Percentiles rank a stretch among this genome's conserved stretches.
phyloP scores from a whole-genome alignment of 139 green algal genomes.

The Chlamydomonas applanata region DNA sequence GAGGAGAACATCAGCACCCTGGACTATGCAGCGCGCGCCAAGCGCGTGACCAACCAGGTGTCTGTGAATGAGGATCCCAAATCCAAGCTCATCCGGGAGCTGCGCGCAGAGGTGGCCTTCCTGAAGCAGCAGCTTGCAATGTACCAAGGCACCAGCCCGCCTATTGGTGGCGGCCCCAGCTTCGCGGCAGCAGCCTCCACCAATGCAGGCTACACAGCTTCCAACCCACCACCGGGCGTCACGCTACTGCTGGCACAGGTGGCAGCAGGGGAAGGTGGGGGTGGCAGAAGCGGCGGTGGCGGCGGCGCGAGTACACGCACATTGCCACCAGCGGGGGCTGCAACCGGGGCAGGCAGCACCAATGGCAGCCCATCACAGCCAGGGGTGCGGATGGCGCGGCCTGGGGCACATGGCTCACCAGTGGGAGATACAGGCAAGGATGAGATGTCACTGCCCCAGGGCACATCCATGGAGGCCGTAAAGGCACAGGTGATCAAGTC shows the following conservation, averaged over 20 bases:
- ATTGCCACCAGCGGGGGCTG: too few species aligned
- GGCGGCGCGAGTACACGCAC: too few species aligned
- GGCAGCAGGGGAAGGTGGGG: neutral
- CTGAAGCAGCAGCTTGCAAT: conserved; percentile 39
- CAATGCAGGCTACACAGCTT: neutral
- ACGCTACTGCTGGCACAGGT: neutral
- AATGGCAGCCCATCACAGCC: neutral
- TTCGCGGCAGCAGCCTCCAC: neutral
- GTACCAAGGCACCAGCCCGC: neutral
- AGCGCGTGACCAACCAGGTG: conserved; percentile 47
- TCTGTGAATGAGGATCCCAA: conserved; percentile 58
- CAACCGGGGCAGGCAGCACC: neutral
- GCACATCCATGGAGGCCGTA: neutral
- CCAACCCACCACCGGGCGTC: neutral
- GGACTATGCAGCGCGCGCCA: conserved; percentile 48
- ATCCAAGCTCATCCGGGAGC: conserved; percentile 50
- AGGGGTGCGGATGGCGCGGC: neutral
- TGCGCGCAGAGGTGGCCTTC: conserved; percentile 45
- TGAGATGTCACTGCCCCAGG: neutral
- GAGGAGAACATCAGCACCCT: conserved; percentile 58
- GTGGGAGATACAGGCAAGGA: neutral
- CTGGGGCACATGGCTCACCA: neutral
- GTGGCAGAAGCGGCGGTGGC: too few species aligned
- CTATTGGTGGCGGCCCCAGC: too few species aligned
- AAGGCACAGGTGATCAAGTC: conserved; percentile 1